These are phyloP conservation scores for Ceratocystis alfenasii DNA, from an alignment of 2,329 filamentous ascomycete species.

Conservation along the genomic window DNA sequence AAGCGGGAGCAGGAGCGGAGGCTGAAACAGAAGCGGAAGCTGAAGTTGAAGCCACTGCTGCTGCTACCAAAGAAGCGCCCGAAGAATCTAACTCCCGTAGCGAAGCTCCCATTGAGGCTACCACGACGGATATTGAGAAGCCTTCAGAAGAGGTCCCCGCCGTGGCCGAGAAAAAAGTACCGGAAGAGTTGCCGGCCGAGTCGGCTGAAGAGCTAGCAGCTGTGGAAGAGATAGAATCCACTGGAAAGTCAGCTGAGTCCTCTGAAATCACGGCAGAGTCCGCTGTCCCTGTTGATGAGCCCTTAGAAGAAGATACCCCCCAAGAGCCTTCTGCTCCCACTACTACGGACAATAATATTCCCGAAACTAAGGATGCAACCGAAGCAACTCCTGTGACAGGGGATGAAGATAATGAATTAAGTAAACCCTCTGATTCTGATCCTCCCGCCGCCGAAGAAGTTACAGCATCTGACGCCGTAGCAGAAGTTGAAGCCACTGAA, in stretches of 20 bases:
- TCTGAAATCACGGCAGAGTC: constrained; percentile 17
- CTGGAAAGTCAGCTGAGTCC: constrained; percentile 8
- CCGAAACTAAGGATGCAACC: constrained; percentile 13
- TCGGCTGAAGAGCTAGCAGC: constrained; percentile 15
- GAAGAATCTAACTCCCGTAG: constrained; percentile 14
- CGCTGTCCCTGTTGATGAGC: constrained; percentile 20
- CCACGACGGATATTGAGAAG: neutral
- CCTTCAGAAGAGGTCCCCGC: constrained; percentile 21
- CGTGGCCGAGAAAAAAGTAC: constrained; percentile 6
- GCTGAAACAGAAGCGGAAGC: neutral
- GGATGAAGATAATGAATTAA: neutral
- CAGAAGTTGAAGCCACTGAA: neutral
- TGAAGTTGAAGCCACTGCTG: neutral
- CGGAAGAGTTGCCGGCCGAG: neutral
- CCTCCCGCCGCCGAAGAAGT: neutral
- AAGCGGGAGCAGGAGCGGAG: neutral
- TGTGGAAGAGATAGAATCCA: constrained; percentile 20
- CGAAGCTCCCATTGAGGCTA: constrained; percentile 5
- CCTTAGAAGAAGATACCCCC: constrained; percentile 11
- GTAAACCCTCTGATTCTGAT: neutral
- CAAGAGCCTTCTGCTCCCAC: neutral
- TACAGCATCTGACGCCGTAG: neutral
- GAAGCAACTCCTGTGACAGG: neutral
- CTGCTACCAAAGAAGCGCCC: neutral
- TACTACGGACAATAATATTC: constrained; percentile 12